Conservation (phyloP, 2,329 filamentous ascomycete genomes). For the Neofusicoccum laricinum region DNA sequence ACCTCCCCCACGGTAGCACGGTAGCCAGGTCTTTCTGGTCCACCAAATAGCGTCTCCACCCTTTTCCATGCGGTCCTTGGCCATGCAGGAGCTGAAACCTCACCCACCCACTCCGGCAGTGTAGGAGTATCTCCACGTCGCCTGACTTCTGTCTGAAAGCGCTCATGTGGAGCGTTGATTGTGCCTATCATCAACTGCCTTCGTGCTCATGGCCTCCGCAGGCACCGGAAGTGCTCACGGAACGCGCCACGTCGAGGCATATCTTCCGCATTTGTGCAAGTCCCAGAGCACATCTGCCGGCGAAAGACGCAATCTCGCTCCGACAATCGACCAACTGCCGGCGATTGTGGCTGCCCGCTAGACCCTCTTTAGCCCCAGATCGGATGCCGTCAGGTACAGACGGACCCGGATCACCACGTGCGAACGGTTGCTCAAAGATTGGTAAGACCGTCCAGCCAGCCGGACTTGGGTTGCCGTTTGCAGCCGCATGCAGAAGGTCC, state of each 20-base stretch:
- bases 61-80: not conserved
- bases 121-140: not conserved
- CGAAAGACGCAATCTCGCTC: not conserved
- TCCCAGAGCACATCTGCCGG: not conserved
- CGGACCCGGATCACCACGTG: not conserved
- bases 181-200: not conserved
- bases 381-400: not conserved
- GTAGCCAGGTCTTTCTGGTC: not conserved
- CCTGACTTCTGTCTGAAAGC: not conserved
- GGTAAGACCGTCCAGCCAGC: not conserved
- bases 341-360: not conserved
- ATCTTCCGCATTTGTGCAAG: not conserved
- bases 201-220: not conserved
- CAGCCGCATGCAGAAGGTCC: not conserved
- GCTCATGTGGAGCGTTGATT: not conserved
- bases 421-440: not conserved
- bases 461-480: not conserved
- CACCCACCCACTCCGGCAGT: not conserved
- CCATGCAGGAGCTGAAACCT: not conserved
- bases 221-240: not conserved
- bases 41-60: not conserved
- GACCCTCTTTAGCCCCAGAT: not conserved
- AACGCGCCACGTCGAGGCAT: not conserved
- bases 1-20: not conserved
- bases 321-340: slow-evolving; percentile 1